Conservation (phyloP, 176 grass and related monocot genomes). For the Ampelocalamus luodianensis region DNA sequence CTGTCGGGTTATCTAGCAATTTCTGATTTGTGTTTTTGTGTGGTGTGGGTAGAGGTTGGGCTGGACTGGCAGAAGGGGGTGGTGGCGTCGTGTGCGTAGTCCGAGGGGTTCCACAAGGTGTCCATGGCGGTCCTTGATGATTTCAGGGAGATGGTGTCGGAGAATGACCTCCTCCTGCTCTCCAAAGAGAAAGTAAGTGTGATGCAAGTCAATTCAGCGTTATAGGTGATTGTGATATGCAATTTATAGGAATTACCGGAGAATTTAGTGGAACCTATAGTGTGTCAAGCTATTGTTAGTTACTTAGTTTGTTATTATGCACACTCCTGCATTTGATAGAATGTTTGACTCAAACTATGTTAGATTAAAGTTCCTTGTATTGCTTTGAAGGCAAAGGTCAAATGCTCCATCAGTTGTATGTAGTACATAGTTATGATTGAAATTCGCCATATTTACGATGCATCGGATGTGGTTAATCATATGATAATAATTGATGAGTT, state of each 20-base stretch:
- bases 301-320: background rate
- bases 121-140: slow-evolving; percentile 58
- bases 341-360: background rate
- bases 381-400: background rate
- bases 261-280: background rate
- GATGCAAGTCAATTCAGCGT: background rate
- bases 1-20: background rate
- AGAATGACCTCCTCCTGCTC: slow-evolving; percentile 93
- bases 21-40: slow-evolving; percentile 25
- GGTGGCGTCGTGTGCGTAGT: slow-evolving; percentile 50
- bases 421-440: background rate
- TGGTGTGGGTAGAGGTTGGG: slow-evolving; percentile 45
- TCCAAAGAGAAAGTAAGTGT: slow-evolving; percentile 76
- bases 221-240: background rate
- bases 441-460: background rate
- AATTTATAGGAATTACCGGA: background rate
- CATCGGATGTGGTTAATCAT: background rate
- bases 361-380: background rate
- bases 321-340: slow-evolving; percentile 17
- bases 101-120: slow-evolving; percentile 81
- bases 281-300: background rate
- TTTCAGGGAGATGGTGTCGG: slow-evolving; percentile 60
- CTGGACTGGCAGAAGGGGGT: slow-evolving; percentile 74
- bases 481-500: background rate
- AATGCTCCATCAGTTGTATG: slow-evolving; percentile 9